These are phyloP conservation scores for Glycine latifolia DNA, from an alignment of 306 rosid species.

Conservation along the genomic window DNA sequence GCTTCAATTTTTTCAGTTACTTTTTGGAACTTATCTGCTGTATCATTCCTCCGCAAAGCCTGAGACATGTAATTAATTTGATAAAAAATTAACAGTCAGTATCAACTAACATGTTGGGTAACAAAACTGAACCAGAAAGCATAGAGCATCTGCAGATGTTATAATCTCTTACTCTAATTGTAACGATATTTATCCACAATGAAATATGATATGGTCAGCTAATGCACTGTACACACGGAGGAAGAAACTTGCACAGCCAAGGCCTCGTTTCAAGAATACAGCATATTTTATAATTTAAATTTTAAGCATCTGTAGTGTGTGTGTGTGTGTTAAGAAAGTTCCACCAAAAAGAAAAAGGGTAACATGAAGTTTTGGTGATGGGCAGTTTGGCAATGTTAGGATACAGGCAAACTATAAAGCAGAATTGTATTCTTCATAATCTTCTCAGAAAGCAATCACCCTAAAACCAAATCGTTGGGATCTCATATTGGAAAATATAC, in stretches of 20 bases:
- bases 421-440: background rate
- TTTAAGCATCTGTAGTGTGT: too few relatives aligned
- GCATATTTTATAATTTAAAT: too few relatives aligned
- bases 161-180: too few relatives aligned
- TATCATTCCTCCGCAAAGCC: conserved; percentile 73
- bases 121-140: conserved; percentile 30
- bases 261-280: background rate
- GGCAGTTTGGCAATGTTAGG: background rate
- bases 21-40: conserved; percentile 61
- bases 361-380: background rate
- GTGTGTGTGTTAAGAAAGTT: background rate
- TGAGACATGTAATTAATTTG: conserved; percentile 41
- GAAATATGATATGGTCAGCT: conserved; percentile 2
- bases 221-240: conserved; percentile 7
- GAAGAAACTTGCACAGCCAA: conserved; percentile 3
- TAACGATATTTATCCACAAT: background rate
- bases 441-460: conserved; percentile 14
- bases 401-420: conserved; percentile 10
- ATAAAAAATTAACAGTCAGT: conserved; percentile 28
- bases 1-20: conserved; percentile 74
- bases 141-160: conserved; percentile 9
- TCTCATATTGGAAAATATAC: background rate
- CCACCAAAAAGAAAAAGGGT: background rate
- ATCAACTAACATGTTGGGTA: conserved; percentile 36
- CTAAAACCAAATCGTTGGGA: conserved; percentile 1